Conservation (phyloP, 805 yeast species). For the Candida tallmaniae region DNA sequence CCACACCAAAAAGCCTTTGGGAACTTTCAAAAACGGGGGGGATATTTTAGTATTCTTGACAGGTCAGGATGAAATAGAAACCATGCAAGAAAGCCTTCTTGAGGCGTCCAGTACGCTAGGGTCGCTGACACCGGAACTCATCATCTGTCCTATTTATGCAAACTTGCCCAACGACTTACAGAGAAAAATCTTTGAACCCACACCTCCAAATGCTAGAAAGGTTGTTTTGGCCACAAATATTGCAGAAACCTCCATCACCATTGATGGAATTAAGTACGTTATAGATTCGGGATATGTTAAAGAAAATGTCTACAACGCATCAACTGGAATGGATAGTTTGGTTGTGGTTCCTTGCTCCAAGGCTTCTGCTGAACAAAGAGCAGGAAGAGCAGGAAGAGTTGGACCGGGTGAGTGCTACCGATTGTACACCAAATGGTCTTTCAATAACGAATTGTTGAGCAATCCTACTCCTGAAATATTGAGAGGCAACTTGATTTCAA, state of each 20-base stretch:
- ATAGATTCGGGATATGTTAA: conserved; percentile 76
- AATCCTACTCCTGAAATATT: conserved; percentile 92
- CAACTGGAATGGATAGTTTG: conserved; percentile 42
- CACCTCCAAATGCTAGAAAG: conserved; percentile 75
- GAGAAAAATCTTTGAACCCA: conserved; percentile 75
- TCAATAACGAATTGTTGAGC: conserved; percentile 66
- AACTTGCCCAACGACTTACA: conserved; percentile 86
- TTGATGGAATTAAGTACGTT: conserved; percentile 89
- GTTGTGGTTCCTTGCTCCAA: conserved; percentile 46
- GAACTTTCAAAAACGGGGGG: too few relatives aligned
- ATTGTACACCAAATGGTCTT: conserved; percentile 80
- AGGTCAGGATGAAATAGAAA: conserved; percentile 95
- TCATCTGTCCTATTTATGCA: conserved; percentile 86
- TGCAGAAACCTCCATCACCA: conserved; percentile 97
- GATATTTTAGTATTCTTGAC: conserved; percentile 89
- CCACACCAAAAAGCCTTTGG: conserved; percentile 56
- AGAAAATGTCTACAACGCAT: conserved; percentile 38
- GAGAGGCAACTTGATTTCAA: conserved; percentile 73
- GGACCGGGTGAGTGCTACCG: conserved; percentile 59
- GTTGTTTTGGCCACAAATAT: conserved; percentile 94
- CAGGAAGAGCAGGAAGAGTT: conserved; percentile 71
- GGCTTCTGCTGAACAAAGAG: conserved; percentile 66
- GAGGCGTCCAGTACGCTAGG: conserved; percentile 68
- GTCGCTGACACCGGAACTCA: conserved; percentile 51
- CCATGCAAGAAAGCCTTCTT: conserved; percentile 62